Percentiles rank a stretch among this genome's conserved stretches.
These are phyloP conservation scores for Beauveria rudraprayagi DNA, from an alignment of 2,329 filamentous ascomycete genomes.

Conservation along the genomic window DNA sequence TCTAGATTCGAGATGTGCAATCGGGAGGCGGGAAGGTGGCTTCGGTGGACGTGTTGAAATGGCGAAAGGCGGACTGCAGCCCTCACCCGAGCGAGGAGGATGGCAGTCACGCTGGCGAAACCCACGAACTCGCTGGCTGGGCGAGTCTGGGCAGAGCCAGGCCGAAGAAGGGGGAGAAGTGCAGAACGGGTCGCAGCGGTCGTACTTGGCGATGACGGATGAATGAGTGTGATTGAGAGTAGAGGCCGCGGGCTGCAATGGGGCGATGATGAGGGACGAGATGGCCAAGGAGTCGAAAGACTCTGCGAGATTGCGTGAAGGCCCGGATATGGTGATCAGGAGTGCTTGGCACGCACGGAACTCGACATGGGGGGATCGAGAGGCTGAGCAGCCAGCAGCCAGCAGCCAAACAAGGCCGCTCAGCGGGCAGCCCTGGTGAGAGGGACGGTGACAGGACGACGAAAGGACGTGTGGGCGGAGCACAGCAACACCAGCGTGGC, in stretches of 20 bases:
- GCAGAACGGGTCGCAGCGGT: background rate
- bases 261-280: background rate
- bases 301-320: background rate
- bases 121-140: slow-evolving; percentile 7
- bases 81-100: slow-evolving; percentile 2
- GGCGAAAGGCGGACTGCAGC: slow-evolving; percentile 2
- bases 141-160: slow-evolving; percentile 7
- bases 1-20: background rate
- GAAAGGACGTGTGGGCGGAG: slow-evolving; percentile 1
- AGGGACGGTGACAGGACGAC: background rate
- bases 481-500: background rate
- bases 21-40: background rate
- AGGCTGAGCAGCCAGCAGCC: slow-evolving; percentile 2
- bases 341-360: slow-evolving; percentile 9
- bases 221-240: background rate
- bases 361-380: slow-evolving; percentile 9
- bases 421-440: background rate
- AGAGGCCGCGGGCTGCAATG: background rate
- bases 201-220: background rate
- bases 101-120: slow-evolving; percentile 9
- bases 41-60: background rate
- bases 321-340: slow-evolving; percentile 8
- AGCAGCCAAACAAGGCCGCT: background rate
- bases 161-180: background rate
- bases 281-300: background rate